Evolutionary conservation across 305 asterid species (phyloP).

Genomic region (Striga hermonthica): DNA sequence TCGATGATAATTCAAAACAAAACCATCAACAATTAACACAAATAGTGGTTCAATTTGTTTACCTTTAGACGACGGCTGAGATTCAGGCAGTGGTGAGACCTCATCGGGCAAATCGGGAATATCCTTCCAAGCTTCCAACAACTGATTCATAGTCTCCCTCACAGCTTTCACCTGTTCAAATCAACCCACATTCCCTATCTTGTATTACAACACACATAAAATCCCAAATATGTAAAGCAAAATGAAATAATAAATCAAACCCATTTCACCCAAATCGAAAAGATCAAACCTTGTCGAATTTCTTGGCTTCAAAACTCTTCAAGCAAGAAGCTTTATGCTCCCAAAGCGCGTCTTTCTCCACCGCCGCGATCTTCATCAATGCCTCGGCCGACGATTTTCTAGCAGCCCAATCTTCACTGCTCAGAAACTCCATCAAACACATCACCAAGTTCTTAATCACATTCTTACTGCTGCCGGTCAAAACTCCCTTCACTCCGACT

Average conservation of each 20-base stretch:
- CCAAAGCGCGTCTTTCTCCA: constrained; percentile 45
- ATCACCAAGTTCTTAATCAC: constrained; percentile 44
- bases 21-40: neutral
- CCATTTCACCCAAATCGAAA: neutral
- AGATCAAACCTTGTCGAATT: constrained; percentile 63
- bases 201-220: neutral
- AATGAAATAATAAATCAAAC: neutral
- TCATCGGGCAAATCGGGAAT: constrained; percentile 62
- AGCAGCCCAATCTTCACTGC: constrained; percentile 79
- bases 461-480: constrained; percentile 36
- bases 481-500: constrained; percentile 46
- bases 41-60: neutral
- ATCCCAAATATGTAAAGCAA: neutral
- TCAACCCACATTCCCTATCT: constrained; percentile 33
- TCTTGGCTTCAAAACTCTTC: constrained; percentile 68
- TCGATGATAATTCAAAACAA: neutral
- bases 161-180: constrained; percentile 67
- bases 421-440: constrained; percentile 53
- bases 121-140: constrained; percentile 81
- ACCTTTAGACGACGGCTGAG: constrained; percentile 59
- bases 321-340: constrained; percentile 54
- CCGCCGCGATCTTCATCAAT: constrained; percentile 47
- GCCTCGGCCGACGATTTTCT: constrained; percentile 74
- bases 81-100: constrained; percentile 45
- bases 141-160: constrained; percentile 83